Evolutionary conservation across 371 early-diverging fungal genomes (phyloP), one percentile per base, ranked within the genome.

Genomic region (Catenaria anguillulae): DNA sequence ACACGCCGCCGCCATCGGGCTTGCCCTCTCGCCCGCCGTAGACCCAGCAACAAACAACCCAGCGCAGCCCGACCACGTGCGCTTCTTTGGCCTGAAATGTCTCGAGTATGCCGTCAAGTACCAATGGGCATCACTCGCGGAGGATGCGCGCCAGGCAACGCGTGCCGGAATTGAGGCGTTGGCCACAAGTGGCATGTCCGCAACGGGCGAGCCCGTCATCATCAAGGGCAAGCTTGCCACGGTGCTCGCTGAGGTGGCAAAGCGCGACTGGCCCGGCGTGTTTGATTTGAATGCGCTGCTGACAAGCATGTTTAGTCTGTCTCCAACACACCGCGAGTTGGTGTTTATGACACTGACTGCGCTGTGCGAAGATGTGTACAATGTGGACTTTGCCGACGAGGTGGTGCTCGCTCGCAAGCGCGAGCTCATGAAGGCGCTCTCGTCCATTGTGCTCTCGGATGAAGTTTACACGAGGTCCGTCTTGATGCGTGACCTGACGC

Each of bases 41-140:
- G n/a, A n/a, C n/a, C n/a, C n/a, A n/a, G n/a, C n/a, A n/a, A n/a
- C n/a, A n/a, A n/a, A n/a, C n/a, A n/a, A n/a, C n/a, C n/a, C n/a
- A n/a, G n/a, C n/a, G n/a, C n/a, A n/a, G n/a, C n/a, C n/a, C n/a
- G n/a, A n/a, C n/a, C 29, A 24, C 13, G 43, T 36, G 1, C 58
- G 58, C 40, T 58, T 58, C 31, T 58, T 40, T 58, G 58, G 58
- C 24, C 42, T 58, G 21, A 31, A 58, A 31, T 58, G 58, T 21
- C 42, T 58, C 40, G 58, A 58, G 31, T 15, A 10, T 21, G 17
- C 10, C 17, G 43, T 35, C 24, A 24, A 36, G 40, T 58, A 58
- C 36, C 13, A 33, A 17, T 58, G 58, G 58, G 31, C 35, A 8
- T 6, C 6, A 24, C 33, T 8, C 10, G 6, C 36, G 29, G 21